Evolutionary conservation across 2,329 filamentous ascomycete genomes (phyloP), one percentile per base, ranked within the genome.

Genomic region (Fusarium robinianum): DNA sequence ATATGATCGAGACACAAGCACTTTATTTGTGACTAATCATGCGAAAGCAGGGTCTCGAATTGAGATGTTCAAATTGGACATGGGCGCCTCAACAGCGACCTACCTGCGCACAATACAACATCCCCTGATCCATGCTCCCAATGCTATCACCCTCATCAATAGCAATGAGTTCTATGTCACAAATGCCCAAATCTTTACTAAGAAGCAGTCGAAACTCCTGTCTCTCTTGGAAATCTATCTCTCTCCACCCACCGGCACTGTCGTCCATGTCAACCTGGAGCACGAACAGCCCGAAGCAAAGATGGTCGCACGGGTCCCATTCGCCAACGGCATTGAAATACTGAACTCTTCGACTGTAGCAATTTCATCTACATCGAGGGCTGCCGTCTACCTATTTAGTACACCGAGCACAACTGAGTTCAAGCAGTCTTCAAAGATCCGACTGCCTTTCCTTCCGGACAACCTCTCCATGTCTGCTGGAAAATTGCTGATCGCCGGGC

Each of bases 271-370:
- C 3, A 46, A 37, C 11, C 42, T 66, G 15, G 33, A 49, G 8
- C 17, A 29, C 4, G 22, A 42, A 11, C n/a, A 54, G 1, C 16
- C 34, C 2, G 7, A 48, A 6, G 62, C 47, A 5, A 59, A 61
- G 4, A 37, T 69, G 1, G 62, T 71, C 0, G 65, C 65, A 3
- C 63, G 63, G 9, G 30, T 68, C 2, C 49, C 71, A 8, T 75
- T 71, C 29, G 63, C 72, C 7, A 75, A 75, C 34, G 72, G 72
- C 10, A 63, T 74, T 11, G 66, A 66, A 19, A 46, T 72, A 1
- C 30, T 74, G 4, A 72, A 73, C 45, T 52, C 47, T 3, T 70
- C 67, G 0, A 71, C 66, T 0, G 43, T 72, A 2, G 72, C 63
- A 1, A 65, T 74, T 8, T 64, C 71, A 2, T 65, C 71, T 0